A percentile compares a stretch with the other conserved stretches of the same genome.
These are phyloP conservation scores for Apiospora marii DNA, from an alignment of 2,329 filamentous ascomycete species.

Conservation along the genomic window DNA sequence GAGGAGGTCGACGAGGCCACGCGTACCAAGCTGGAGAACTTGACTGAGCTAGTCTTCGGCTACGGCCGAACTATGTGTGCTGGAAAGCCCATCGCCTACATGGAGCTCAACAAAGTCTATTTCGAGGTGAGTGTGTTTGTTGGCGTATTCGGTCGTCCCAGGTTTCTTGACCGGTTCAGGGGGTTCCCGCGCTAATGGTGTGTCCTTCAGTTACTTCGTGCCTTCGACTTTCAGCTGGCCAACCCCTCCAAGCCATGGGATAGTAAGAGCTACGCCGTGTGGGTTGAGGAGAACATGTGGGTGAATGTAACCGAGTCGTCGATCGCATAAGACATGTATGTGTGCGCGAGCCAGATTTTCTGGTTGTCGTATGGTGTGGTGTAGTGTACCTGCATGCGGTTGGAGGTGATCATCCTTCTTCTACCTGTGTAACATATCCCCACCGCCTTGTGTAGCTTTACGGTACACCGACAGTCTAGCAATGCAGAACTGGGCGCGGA, in stretches of 20 bases:
- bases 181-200: neutral
- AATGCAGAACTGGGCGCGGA: neutral
- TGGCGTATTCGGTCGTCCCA: neutral
- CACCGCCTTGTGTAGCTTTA: conserved; percentile 12
- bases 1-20: conserved; percentile 42
- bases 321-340: neutral
- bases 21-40: conserved; percentile 40
- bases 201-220: conserved; percentile 24
- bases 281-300: conserved; percentile 42
- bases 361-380: neutral
- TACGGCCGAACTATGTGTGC: conserved; percentile 47
- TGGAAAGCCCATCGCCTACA: conserved; percentile 48
- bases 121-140: conserved; percentile 44
- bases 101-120: conserved; percentile 50
- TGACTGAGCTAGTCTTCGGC: conserved; percentile 46
- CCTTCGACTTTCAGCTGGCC: conserved; percentile 39
- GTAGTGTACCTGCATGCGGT: neutral
- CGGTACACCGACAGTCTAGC: neutral
- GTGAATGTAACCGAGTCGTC: conserved; percentile 34
- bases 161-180: neutral
- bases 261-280: conserved; percentile 37
- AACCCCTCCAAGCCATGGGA: conserved; percentile 34
- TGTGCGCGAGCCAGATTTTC: neutral
- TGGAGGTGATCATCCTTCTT: neutral
- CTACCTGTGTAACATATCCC: neutral